Percentiles rank a stretch among this genome's conserved stretches.
These are phyloP conservation scores for Ceratocystis diversiconidia DNA, from an alignment of 2,329 filamentous ascomycete genomes.

Conservation along the genomic window DNA sequence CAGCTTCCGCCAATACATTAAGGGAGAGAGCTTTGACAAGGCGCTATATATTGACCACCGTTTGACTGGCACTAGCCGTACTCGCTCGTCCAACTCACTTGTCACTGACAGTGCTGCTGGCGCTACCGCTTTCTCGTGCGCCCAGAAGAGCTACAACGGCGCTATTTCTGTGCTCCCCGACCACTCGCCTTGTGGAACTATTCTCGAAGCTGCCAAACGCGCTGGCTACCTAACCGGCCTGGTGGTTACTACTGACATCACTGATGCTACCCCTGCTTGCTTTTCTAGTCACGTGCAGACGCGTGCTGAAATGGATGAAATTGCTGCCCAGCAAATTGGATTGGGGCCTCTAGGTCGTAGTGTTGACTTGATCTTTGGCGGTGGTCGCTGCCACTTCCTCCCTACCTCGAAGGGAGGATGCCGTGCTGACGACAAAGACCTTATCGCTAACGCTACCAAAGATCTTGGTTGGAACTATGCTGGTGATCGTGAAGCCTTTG, in stretches of 20 bases:
- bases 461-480: constrained; percentile 71
- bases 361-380: constrained; percentile 85
- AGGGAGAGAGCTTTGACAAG: constrained; percentile 59
- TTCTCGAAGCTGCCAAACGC: constrained; percentile 81
- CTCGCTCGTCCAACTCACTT: constrained; percentile 66
- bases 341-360: constrained; percentile 73
- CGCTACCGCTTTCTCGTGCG: constrained; percentile 90
- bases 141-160: constrained; percentile 87
- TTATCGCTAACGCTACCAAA: constrained; percentile 57
- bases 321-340: constrained; percentile 84
- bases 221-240: constrained; percentile 85
- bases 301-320: constrained; percentile 71
- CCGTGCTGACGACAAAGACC: constrained; percentile 61
- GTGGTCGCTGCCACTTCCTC: constrained; percentile 84
- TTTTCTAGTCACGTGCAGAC: constrained; percentile 80
- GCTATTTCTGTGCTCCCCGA: constrained; percentile 84
- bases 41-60: constrained; percentile 72
- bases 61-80: constrained; percentile 80
- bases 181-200: constrained; percentile 76
- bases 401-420: constrained; percentile 74
- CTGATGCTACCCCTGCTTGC: constrained; percentile 89
- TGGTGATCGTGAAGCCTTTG: constrained; percentile 57
- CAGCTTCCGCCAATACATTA: constrained; percentile 66
- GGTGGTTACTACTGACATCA: constrained; percentile 88
- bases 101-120: constrained; percentile 96